Conservation (phyloP, 2,329 filamentous ascomycete species). For the Corinectria fuckeliana region DNA sequence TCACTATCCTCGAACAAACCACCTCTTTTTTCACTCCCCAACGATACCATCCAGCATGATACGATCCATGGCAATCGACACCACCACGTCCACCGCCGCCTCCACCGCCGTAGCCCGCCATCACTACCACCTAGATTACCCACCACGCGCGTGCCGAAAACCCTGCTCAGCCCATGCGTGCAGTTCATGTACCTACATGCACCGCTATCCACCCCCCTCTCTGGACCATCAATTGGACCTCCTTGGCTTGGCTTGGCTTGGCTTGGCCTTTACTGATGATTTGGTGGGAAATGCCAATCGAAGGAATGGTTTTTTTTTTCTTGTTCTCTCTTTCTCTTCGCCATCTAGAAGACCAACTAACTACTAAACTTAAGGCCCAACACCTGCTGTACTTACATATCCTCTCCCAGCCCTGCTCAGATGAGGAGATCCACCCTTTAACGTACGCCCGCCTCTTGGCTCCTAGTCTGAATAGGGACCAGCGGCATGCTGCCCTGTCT, state of each 20-base stretch:
- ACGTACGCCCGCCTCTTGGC: conserved; percentile 21
- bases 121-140: conserved; percentile 13
- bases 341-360: neutral
- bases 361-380: no score
- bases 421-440: conserved; percentile 22
- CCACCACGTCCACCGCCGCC: conserved; percentile 8
- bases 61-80: conserved; percentile 1
- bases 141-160: conserved; percentile 13
- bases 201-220: conserved; percentile 15
- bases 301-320: neutral
- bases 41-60: conserved; percentile 1
- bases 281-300: neutral
- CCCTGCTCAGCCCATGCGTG: conserved; percentile 33
- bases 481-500: conserved; percentile 8
- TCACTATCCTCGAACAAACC: neutral
- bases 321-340: neutral
- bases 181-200: conserved; percentile 34
- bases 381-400: no score
- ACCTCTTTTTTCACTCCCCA: neutral
- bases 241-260: no score
- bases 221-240: conserved; percentile 10
- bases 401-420: conserved; percentile 25
- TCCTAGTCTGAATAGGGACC: conserved; percentile 2
- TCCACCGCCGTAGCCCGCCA: neutral
- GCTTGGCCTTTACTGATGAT: conserved; percentile 32